Evolutionary conservation across 2,329 filamentous ascomycete genomes (phyloP).

Genomic region (Pseudogymnoascus sp.): DNA sequence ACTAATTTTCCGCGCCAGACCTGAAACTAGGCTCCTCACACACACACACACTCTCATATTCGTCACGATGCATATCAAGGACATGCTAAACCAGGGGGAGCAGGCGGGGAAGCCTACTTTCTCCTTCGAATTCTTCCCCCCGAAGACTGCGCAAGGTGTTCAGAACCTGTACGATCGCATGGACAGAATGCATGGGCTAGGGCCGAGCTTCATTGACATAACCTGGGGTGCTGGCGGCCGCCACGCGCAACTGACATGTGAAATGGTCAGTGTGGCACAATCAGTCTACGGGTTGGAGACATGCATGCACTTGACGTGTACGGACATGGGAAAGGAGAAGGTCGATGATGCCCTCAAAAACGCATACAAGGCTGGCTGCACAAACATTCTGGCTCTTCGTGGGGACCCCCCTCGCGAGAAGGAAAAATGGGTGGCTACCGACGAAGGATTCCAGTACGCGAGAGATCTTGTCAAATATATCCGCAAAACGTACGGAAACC

Average conservation of each 20-base stretch:
- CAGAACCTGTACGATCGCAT: conserved; percentile 99
- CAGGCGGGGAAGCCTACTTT: conserved; percentile 76
- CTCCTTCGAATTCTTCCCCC: conserved; percentile 99
- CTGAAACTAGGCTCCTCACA: conserved; percentile 4
- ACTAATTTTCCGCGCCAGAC: neutral
- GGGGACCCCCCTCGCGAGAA: conserved; percentile 91
- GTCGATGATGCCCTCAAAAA: conserved; percentile 80
- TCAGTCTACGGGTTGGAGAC: conserved; percentile 93
- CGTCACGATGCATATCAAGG: conserved; percentile 81
- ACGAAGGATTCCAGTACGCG: conserved; percentile 84
- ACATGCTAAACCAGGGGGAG: conserved; percentile 79
- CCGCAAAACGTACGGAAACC: conserved; percentile 66
- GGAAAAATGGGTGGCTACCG: conserved; percentile 84
- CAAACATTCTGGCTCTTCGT: conserved; percentile 88
- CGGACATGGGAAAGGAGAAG: conserved; percentile 90
- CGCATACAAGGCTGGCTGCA: conserved; percentile 92
- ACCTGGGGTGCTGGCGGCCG: conserved; percentile 96
- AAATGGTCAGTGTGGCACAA: conserved; percentile 96
- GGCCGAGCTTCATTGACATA: conserved; percentile 93
- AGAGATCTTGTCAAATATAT: conserved; percentile 78
- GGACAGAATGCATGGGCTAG: conserved; percentile 95
- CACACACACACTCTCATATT: neutral
- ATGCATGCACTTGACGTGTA: conserved; percentile 98
- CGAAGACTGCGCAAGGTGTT: conserved; percentile 93
- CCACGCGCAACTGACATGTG: conserved; percentile 83